Evolutionary conservation across 2,329 filamentous ascomycete genomes (phyloP).

Genomic region (Lojkania enalia): DNA sequence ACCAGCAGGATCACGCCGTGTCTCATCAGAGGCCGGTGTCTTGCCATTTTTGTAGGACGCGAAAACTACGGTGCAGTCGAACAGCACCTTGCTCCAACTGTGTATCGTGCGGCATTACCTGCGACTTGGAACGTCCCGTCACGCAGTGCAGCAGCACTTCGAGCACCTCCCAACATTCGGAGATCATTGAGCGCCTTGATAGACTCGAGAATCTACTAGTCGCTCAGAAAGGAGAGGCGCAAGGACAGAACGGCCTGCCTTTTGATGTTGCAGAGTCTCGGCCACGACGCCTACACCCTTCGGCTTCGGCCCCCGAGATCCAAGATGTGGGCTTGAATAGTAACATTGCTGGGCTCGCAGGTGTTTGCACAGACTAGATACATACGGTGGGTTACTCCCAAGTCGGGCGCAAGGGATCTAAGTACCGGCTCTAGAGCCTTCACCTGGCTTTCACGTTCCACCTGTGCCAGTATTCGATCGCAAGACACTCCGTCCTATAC

Average conservation of each 20-base stretch:
- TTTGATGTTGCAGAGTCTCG: background rate
- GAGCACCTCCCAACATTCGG: background rate
- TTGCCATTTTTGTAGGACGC: background rate
- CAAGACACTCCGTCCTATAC: no score
- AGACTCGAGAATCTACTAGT: no score
- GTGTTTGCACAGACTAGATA: background rate
- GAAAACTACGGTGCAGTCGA: background rate
- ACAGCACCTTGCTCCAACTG: background rate
- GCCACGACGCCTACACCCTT: background rate
- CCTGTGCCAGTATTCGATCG: no score
- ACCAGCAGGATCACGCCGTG: background rate
- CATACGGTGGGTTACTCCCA: no score
- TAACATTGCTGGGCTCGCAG: background rate
- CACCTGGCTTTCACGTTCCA: no score
- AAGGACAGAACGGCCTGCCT: no score
- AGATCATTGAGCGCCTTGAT: background rate
- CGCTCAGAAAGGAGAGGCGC: no score
- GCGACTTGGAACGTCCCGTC: background rate
- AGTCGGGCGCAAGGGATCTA: no score
- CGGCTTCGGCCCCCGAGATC: background rate
- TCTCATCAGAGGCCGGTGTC: background rate
- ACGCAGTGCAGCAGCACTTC: background rate
- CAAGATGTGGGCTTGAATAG: background rate
- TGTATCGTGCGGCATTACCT: background rate
- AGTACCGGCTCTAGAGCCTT: no score